Evolutionary conservation across 495 filamentous ascomycete species (phyloP), one percentile per base, ranked within the genome.

Genomic region (Aspergillus cavernicola): DNA sequence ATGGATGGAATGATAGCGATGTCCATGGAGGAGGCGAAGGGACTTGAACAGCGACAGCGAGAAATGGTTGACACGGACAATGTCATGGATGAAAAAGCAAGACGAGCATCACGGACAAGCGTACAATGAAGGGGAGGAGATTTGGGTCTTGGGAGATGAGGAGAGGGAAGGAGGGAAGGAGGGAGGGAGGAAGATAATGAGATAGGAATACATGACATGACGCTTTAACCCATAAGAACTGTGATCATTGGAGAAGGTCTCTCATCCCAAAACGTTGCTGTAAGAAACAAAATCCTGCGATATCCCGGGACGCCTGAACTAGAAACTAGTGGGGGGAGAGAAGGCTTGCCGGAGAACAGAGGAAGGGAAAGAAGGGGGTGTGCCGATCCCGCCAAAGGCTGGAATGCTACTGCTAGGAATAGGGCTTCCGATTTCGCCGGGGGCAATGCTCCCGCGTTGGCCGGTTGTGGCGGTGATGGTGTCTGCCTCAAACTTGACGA

Each of bases 401-500:
- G 73, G 73, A 40, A 76, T 58, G 55, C 70, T 73, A 32, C 67
- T 72, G 15, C 65, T 65, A 19, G 69, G 66, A 32, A 78, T 52
- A 3, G 77, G 77, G 54, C 76, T 80, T 29, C 77, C 77, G 40
- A 80, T 79, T 55, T 80, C 77, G 32, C 74, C 75, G 2, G 74
- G 72, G 7, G 67, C 69, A 45, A 76, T 62, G 59, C 70, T 74
- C 26, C 66, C 68, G 50, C 75, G 68, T 37, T 71, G 71, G 19
- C 66, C 71, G 40, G 67, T 57, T 13, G 60, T 41, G 1, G 74
- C 65, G 35, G 68, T 71, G 58, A 70, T 75, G 46, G 63, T 73
- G 50, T 78, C 76, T 19, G 76, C 68, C 49, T 87, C 82, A 63
- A 83, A 87, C 50, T 80, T 83, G 57, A 95, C 85, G 35, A 79